Conservation (phyloP, 768 basidiomycete species). For the Kwoniella mangroviensis region DNA sequence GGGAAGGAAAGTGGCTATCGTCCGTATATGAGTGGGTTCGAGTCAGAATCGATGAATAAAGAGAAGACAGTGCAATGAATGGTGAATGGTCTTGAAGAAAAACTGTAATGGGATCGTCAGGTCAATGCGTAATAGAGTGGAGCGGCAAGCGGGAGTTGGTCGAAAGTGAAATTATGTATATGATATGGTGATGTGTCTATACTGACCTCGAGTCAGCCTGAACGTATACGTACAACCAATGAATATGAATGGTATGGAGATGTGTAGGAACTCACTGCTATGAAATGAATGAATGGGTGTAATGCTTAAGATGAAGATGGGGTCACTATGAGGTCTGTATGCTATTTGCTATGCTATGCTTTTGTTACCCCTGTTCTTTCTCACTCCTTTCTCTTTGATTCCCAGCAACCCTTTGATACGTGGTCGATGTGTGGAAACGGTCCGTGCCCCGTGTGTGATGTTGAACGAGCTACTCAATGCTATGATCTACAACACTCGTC, state of each 20-base stretch:
- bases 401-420: constrained; percentile 1
- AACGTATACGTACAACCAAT: too few species aligned
- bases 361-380: background rate
- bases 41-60: background rate
- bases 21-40: background rate
- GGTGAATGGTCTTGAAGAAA: background rate
- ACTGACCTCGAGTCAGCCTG: background rate
- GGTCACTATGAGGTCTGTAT: too few species aligned
- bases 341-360: constrained; percentile 1
- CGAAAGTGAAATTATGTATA: background rate
- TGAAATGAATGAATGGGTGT: background rate
- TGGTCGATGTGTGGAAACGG: background rate
- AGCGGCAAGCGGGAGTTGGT: background rate
- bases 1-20: background rate
- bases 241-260: too few species aligned
- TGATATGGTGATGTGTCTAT: background rate
- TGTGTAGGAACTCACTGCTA: background rate
- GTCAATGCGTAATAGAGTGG: background rate
- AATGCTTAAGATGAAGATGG: background rate
- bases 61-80: background rate
- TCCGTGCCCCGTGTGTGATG: background rate
- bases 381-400: constrained; percentile 4
- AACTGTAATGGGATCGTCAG: background rate
- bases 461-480: background rate
- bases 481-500: background rate